Conservation (phyloP, 1,139 yeast species). For the Debaryomyces robertsiae region DNA sequence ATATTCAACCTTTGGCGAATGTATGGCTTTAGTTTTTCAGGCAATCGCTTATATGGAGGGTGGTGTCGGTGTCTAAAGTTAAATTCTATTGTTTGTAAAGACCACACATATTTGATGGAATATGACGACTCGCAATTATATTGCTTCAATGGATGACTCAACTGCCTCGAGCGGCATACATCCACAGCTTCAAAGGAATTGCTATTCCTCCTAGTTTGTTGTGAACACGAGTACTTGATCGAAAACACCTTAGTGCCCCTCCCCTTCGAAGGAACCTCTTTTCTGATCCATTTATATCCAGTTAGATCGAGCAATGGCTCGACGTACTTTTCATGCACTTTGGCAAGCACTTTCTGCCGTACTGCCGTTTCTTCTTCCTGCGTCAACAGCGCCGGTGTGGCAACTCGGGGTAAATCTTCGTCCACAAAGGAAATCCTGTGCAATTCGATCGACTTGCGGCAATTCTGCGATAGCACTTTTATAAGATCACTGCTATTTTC, state of each 20-base stretch:
- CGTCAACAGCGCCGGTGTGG: constrained; percentile 2
- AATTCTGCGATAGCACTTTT: constrained; percentile 10
- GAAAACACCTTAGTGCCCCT: constrained; percentile 22
- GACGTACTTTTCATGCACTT: constrained; percentile 20
- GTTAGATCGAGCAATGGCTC: constrained; percentile 20
- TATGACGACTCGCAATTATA: constrained; percentile 21
- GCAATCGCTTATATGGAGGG: constrained; percentile 21
- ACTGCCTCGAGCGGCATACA: constrained; percentile 17
- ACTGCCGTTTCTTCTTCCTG: constrained; percentile 7
- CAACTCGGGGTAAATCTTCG: constrained; percentile 10
- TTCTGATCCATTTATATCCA: constrained; percentile 24
- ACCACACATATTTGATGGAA: constrained; percentile 21
- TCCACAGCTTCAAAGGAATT: constrained; percentile 2
- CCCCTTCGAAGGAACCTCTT: constrained; percentile 22
- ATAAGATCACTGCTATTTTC: constrained; percentile 6
- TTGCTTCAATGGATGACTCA: constrained; percentile 23
- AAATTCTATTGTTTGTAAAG: constrained; percentile 17
- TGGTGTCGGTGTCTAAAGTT: constrained; percentile 19
- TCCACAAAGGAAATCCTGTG: constrained; percentile 12
- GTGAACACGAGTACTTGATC: constrained; percentile 23
- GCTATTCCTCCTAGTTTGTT: constrained; percentile 14
- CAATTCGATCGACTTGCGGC: constrained; percentile 5
- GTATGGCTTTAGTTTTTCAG: constrained; percentile 22
- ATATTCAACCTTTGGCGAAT: constrained; percentile 20
- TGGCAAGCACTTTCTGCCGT: constrained; percentile 14